Base-by-base conservation (phyloP, 352 stramenopile genomes). In the Globisporangium emineosum region DNA sequence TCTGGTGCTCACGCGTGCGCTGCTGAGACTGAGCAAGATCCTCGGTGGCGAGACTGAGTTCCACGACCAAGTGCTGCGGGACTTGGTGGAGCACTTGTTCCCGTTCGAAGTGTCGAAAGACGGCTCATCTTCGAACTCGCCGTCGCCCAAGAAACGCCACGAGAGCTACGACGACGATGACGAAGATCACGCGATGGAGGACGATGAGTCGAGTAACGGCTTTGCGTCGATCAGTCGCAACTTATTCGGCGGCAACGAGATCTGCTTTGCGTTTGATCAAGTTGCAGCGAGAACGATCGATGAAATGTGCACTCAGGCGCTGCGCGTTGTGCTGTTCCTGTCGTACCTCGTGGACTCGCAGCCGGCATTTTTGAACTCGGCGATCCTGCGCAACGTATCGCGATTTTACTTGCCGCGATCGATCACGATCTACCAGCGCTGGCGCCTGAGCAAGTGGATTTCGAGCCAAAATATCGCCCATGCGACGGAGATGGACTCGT, bases 361-460 rank as follows among this genome's bases (percentile, higher is more conserved):
- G 33, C 72, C 81, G 5, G 67, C 74, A 0, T 91, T 91, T 53
- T 29, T 93, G 54, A 73, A 69, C 15, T 70, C 73, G 21, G 51
- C 64, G 3, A 78, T 72, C 0, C 42, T 93, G 45, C 74, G 68
- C 25, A 69, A 72, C 9, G 75, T 91, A 12, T 61, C 83, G 32
- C 72, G 70, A 6, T 64, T 76, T 15, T 75, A 83, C 33, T 37
- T 93, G 9, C 80, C 81, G 0, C 81, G 84, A 37, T 71, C 81
- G 1, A 90, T 93, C 53, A 80, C 73, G 0, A 75, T 87, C 19
- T 91, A 91, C 60, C 83, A 89, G 67, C 79, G 78, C 29, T 93
- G 81, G 81, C 71, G 72, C n/a, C 68, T 90, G n/a, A 84, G 77
- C 57, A 71, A 75, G 32, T 88, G 77, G 76, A 58, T 93, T 33